Percentiles rank a stretch among this genome's conserved stretches.
phyloP scores from a whole-genome alignment of 2,329 filamentous ascomycete genomes.

The Colletotrichum lupini region DNA sequence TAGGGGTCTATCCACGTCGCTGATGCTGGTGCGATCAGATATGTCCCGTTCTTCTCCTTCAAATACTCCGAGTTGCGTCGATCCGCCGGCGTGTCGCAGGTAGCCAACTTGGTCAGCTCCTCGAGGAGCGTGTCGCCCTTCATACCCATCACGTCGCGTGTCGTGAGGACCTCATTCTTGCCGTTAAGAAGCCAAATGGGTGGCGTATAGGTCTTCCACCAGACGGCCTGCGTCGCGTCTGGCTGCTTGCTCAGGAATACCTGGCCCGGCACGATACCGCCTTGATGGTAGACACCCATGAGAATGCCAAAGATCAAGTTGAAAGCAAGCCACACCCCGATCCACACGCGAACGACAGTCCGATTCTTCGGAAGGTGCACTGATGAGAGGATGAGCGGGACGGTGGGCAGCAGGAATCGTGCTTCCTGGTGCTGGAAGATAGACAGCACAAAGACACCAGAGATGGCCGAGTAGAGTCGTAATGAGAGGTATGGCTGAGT shows the following conservation, averaged over 20 bases:
- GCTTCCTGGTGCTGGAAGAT: constrained; percentile 84
- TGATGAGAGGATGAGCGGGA: constrained; percentile 82
- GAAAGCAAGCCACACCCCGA: constrained; percentile 74
- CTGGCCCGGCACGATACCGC: constrained; percentile 80
- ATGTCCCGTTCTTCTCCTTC: constrained; percentile 72
- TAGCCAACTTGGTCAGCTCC: constrained; percentile 68
- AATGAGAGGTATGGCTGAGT: constrained; percentile 66
- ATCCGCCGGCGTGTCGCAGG: constrained; percentile 70
- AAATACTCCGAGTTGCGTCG: constrained; percentile 65
- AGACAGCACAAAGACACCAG: constrained; percentile 76
- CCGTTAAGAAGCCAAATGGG: constrained; percentile 84
- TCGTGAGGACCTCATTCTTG: constrained; percentile 77
- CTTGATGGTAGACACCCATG: constrained; percentile 87
- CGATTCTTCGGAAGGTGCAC: constrained; percentile 71
- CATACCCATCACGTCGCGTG: constrained; percentile 80
- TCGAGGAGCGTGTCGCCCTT: constrained; percentile 69
- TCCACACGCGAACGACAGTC: constrained; percentile 63
- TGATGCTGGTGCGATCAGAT: constrained; percentile 79
- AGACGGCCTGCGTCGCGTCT: constrained; percentile 76
- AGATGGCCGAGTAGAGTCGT: constrained; percentile 78
- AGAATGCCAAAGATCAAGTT: constrained; percentile 75
- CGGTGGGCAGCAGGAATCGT: constrained; percentile 79
- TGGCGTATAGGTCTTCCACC: constrained; percentile 90
- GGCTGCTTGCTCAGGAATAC: constrained; percentile 78
- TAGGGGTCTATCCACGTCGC: constrained; percentile 76